Conservation (phyloP, 2,329 filamentous ascomycete genomes). For the Hypoxylon sp. region DNA sequence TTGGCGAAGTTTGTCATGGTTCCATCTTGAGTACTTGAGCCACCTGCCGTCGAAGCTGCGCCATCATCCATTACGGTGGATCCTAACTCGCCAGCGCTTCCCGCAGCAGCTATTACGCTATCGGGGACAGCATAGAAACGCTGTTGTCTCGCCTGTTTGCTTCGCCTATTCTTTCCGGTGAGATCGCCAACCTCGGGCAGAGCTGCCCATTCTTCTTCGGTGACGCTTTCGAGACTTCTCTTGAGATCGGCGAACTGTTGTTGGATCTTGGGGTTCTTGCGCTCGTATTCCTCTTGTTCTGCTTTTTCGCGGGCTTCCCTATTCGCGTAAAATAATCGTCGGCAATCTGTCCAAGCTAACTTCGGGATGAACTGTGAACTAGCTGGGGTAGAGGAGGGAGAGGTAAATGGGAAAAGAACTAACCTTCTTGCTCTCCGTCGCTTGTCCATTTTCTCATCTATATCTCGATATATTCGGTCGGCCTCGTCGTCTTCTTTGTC, state of each 20-base stretch:
- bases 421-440: conserved; percentile 88
- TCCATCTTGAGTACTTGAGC: conserved; percentile 71
- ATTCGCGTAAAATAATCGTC: conserved; percentile 71
- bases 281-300: conserved; percentile 95
- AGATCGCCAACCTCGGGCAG: conserved; percentile 96
- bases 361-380: conserved; percentile 74
- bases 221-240: conserved; percentile 85
- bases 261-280: conserved; percentile 97
- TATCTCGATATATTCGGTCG: conserved; percentile 92
- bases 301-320: conserved; percentile 94
- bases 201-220: conserved; percentile 96
- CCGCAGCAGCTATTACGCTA: conserved; percentile 89
- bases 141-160: conserved; percentile 83
- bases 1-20: conserved; percentile 98
- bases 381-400: conserved; percentile 57
- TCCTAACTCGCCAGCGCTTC: conserved; percentile 83
- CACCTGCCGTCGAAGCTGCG: conserved; percentile 59
- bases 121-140: conserved; percentile 97
- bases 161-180: conserved; percentile 91
- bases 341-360: conserved; percentile 80
- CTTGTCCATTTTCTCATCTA: conserved; percentile 97
- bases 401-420: conserved; percentile 58
- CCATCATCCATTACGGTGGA: conserved; percentile 90
- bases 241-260: conserved; percentile 98
- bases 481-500: conserved; percentile 98